Evolutionary conservation across 257 asterid genomes (phyloP).

Genomic region (Dorcoceras hygrometricum): DNA sequence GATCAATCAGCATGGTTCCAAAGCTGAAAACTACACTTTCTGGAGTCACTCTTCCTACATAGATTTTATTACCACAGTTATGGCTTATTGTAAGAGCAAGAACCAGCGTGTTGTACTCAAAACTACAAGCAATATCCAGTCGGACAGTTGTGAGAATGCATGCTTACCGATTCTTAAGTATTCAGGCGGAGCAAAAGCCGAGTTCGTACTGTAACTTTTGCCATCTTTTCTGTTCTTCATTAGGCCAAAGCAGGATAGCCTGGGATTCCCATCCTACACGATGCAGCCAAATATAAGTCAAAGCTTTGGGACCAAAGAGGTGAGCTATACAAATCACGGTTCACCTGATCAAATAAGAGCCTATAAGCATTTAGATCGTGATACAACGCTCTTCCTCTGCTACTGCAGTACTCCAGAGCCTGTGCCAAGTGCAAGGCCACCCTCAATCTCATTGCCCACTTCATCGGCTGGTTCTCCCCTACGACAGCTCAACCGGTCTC

Average conservation of each 20-base stretch:
- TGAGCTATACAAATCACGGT: not conserved
- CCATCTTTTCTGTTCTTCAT: conserved; percentile 73
- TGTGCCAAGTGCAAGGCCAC: conserved; percentile 58
- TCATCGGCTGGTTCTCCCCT: conserved; percentile 69
- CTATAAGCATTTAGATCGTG: conserved; percentile 68
- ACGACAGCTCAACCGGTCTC: conserved; percentile 8
- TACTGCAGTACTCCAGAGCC: conserved; percentile 58
- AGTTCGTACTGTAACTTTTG: conserved; percentile 64
- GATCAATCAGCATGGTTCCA: conserved; percentile 66
- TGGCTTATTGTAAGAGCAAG: not conserved
- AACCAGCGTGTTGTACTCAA: not conserved
- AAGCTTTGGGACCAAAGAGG: not conserved
- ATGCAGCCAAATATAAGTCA: conserved; percentile 1
- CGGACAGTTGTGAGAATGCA: not conserved
- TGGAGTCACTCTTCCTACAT: conserved; percentile 59
- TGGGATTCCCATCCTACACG: conserved; percentile 55
- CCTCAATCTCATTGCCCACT: conserved; percentile 64
- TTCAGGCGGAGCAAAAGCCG: conserved; percentile 70
- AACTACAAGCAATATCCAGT: not conserved
- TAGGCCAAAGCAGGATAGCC: conserved; percentile 64
- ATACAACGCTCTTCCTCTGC: conserved; percentile 48
- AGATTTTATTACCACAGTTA: conserved; percentile 8
- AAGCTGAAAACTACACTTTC: conserved; percentile 69
- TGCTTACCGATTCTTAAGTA: conserved; percentile 58
- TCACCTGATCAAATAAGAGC: conserved; percentile 62